These are phyloP conservation scores for Dryadomyces sulphureus DNA, from an alignment of 2,329 filamentous ascomycete species.

Conservation along the genomic window DNA sequence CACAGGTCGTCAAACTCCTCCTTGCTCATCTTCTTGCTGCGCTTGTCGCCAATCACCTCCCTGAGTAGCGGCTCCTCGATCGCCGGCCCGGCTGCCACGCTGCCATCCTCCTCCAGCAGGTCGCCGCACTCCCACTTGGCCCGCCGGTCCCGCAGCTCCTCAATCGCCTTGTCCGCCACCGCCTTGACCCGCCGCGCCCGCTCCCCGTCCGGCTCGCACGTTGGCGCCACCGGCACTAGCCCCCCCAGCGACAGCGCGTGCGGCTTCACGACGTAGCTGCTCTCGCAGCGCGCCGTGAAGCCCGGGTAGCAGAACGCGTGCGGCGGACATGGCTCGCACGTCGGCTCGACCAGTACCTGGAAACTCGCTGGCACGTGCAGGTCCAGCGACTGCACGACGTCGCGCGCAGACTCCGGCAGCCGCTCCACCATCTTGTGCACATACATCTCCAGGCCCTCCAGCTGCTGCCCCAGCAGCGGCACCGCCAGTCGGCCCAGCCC, in stretches of 20 bases:
- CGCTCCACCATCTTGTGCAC: constrained; percentile 32
- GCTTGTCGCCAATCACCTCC: constrained; percentile 57
- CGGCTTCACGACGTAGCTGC: constrained; percentile 70
- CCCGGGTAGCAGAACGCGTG: constrained; percentile 81
- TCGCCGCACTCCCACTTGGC: constrained; percentile 87
- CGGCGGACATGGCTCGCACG: constrained; percentile 78
- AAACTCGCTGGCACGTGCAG: constrained; percentile 54
- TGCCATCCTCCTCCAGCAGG: constrained; percentile 44
- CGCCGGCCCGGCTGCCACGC: constrained; percentile 40
- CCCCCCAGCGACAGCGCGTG: constrained; percentile 76
- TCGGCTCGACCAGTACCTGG: constrained; percentile 53
- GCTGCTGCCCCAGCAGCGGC: constrained; percentile 23
- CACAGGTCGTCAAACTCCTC: constrained; percentile 88
- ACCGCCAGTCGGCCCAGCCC: constrained; percentile 57
- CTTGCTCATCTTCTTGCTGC: constrained; percentile 69
- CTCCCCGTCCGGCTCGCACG: constrained; percentile 88
- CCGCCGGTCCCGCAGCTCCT: constrained; percentile 69
- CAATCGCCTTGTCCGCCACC: constrained; percentile 76
- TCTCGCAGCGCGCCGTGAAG: constrained; percentile 66
- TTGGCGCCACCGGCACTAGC: constrained; percentile 69
- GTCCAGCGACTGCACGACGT: constrained; percentile 13
- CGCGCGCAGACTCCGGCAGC: constrained; percentile 22
- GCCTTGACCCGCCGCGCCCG: constrained; percentile 76
- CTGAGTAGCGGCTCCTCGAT: constrained; percentile 62
- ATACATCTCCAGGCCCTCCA: constrained; percentile 28